Base-by-base conservation (phyloP, 2,329 filamentous ascomycete species). In the Botryotinia convoluta region DNA sequence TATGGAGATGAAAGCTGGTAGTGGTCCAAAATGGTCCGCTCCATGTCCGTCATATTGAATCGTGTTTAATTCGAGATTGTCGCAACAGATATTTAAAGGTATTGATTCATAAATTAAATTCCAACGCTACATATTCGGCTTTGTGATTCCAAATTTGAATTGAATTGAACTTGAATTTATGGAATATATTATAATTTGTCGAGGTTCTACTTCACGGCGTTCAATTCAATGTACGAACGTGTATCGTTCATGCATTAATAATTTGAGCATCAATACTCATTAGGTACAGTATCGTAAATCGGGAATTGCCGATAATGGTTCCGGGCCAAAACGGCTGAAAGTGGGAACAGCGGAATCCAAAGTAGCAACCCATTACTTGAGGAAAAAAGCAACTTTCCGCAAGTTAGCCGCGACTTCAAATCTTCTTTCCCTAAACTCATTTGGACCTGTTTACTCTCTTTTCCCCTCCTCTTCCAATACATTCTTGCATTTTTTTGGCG, bases 1-100 rank as follows among this genome's bases (percentile, higher is more conserved):
- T 90, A 95, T 32, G 93, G 86, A 22, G 87, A 93, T 60, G 91
- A 87, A 67, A 98, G 88, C 82, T 94, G 93, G 85, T 98, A 98
- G 84, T 97, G 94, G 78, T 94, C 94, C 79, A 96, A 89, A 72
- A 98, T 89, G 63, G 88, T 90, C 75, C 91, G 87, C 80, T 96
- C 92, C 79, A 91, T 88, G 80, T 96, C 93, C 76, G 90, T 87
- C 91, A 89, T 86, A 72, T 78, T 83, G 77, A 73, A 39, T 54
- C 51, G 62, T 68, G 63, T 60, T 60, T 61, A 29, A 32, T 70
- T 63, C 65, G 48, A 57, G 48, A 26, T 42, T 57, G 51, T 57
- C 48, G 65, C 65, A 57, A 69, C 37, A 32, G 3, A 26, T 57
- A 54, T 54, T 35, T 39, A 37, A n/a, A 54, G 45, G 22, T 10